Base-by-base conservation (phyloP, 495 filamentous ascomycete genomes). In the Letharia columbiana region DNA sequence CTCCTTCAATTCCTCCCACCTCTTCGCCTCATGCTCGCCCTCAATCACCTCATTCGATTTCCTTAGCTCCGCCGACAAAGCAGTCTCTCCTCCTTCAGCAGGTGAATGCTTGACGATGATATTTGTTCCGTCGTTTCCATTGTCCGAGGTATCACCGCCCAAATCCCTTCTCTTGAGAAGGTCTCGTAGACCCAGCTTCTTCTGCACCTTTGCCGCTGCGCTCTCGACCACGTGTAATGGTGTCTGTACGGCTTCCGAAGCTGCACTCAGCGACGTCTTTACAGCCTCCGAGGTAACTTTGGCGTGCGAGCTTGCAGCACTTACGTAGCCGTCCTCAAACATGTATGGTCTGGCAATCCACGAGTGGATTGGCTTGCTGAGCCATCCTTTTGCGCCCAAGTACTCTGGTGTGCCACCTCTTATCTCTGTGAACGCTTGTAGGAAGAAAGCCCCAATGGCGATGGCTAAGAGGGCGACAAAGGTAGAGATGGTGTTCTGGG, bases 371-470 rank as follows among this genome's bases (percentile, higher is more conserved):
- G 71, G 58, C 2, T 72, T 66, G 23, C 78, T 74, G 2, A 83
- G 69, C 75, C 77, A 82, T 23, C 79, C 75, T 23, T 77, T 74
- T 7, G 79, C 78, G 37, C 84, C 82, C 31, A 90, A 69, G 45
- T 84, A 74, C n/a, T 86, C 81, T n/a, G 79, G 79, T 13, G 79
- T 76, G 20, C 80, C 77, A 52, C 87, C 88, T 65, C 85, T 79
- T 66, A 90, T 81, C 70, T 92, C 90, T 13, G 87, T 74, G 70
- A 88, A 79, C 59, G 80, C 77, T 70, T 92, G 91, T 2, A 87
- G 77, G 33, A 90, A 69, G 58, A 91, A 74, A 37, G 83, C 78
- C 56, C 86, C 76, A 61, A 90, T 66, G 41, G 84, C 70, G 41
- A 84, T 74, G 42, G 86, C 75, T 31, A 87, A 49, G 58, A 86